phyloP scores from a whole-genome alignment of 2,329 filamentous ascomycete genomes.

The Exophiala sp. region DNA sequence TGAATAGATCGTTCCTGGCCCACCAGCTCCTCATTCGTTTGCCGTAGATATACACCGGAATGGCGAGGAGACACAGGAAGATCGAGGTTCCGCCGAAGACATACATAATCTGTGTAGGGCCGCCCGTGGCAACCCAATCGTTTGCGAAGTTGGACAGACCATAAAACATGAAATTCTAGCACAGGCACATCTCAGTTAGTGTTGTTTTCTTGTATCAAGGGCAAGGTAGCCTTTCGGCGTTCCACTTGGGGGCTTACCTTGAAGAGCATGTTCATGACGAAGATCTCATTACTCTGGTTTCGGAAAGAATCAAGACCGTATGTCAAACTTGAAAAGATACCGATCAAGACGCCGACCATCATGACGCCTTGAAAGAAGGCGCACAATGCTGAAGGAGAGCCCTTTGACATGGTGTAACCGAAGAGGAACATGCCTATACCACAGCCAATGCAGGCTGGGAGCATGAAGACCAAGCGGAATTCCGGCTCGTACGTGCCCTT shows the following conservation, averaged over 20 bases:
- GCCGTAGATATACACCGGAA: slow-evolving; percentile 32
- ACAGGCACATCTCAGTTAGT: no score
- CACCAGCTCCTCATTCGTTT: slow-evolving; percentile 26
- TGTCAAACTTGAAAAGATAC: slow-evolving; percentile 27
- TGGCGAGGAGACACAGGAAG: slow-evolving; percentile 27
- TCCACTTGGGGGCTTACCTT: slow-evolving; percentile 16
- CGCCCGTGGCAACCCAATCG: slow-evolving; percentile 28
- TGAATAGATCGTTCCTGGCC: slow-evolving; percentile 22
- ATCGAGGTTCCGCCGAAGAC: slow-evolving; percentile 31
- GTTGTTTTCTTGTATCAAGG: neutral
- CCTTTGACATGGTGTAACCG: slow-evolving; percentile 23
- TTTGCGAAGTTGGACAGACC: slow-evolving; percentile 31
- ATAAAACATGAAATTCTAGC: slow-evolving; percentile 33
- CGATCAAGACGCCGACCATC: slow-evolving; percentile 31
- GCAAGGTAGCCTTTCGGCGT: neutral
- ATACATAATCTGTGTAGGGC: slow-evolving; percentile 31
- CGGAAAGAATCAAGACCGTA: slow-evolving; percentile 32
- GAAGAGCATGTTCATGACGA: slow-evolving; percentile 33
- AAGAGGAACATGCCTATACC: slow-evolving; percentile 32
- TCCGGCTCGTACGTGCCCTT: slow-evolving; percentile 37
- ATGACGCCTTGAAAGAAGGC: slow-evolving; percentile 32
- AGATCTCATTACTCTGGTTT: slow-evolving; percentile 30
- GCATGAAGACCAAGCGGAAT: slow-evolving; percentile 31
- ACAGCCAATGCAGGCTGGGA: slow-evolving; percentile 24
- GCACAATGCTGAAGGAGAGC: slow-evolving; percentile 27